Percentiles rank a stretch among this genome's conserved stretches.
Evolutionary conservation across 306 rosid species (phyloP).

Genomic region (Citrullus colocynthis): DNA sequence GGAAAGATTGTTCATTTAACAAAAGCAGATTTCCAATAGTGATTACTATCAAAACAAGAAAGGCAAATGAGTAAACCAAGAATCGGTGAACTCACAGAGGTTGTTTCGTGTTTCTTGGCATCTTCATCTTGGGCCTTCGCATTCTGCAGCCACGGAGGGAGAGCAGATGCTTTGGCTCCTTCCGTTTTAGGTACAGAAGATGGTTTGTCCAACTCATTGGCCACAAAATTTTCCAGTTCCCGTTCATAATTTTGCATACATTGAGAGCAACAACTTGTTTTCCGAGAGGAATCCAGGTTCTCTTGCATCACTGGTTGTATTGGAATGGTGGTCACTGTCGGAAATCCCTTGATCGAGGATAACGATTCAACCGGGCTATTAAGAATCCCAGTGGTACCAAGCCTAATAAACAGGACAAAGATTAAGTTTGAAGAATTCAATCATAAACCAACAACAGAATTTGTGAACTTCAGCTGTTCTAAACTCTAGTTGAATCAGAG

Average conservation of each 20-base stretch:
- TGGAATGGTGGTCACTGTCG: conserved; percentile 24
- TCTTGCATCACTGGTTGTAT: conserved; percentile 37
- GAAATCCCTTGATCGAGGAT: conserved; percentile 54
- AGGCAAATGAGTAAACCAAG: not conserved
- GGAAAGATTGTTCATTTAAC: not conserved
- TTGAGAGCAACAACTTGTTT: conserved; percentile 48
- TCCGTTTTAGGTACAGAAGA: conserved; percentile 40
- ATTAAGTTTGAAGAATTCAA: not conserved
- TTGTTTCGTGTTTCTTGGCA: not conserved
- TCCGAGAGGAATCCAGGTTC: conserved; percentile 39
- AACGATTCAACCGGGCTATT: conserved; percentile 64
- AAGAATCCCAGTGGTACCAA: conserved; percentile 67
- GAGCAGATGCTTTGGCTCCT: conserved; percentile 22
- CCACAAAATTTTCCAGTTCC: conserved; percentile 41
- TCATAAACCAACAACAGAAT: not conserved
- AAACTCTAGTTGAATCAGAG: not conserved
- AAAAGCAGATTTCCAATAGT: not conserved
- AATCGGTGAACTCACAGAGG: not conserved
- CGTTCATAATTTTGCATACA: conserved; percentile 43
- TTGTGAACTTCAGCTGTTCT: not conserved
- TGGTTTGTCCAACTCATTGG: conserved; percentile 46
- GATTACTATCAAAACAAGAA: not conserved
- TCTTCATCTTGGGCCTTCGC: conserved; percentile 44
- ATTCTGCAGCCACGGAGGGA: conserved; percentile 88
- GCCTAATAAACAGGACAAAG: conserved; percentile 29